Conservation (phyloP, 1,284 basidiomycete species). For the Coriolopsis trogii region DNA sequence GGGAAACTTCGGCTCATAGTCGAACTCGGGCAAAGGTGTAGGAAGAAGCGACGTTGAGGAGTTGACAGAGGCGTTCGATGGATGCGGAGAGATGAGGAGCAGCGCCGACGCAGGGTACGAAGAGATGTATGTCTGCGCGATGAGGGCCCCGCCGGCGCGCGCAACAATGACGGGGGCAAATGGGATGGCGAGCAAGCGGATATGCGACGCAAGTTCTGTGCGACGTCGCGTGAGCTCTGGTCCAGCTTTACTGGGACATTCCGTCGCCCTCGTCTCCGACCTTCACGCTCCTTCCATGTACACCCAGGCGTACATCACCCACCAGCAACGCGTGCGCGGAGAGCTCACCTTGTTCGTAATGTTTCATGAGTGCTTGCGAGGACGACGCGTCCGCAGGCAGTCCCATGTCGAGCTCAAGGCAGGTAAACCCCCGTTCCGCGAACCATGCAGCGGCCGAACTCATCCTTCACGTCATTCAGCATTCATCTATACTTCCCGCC, state of each 20-base stretch:
- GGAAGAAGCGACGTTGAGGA: slow-evolving; percentile 37
- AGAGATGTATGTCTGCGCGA: slow-evolving; percentile 69
- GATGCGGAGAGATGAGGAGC: slow-evolving; percentile 60
- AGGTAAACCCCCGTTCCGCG: slow-evolving; percentile 61
- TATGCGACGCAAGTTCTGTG: slow-evolving; percentile 43
- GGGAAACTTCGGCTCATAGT: slow-evolving; percentile 67
- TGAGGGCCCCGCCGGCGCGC: slow-evolving; percentile 50
- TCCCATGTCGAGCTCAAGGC: slow-evolving; percentile 55
- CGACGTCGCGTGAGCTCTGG: neutral
- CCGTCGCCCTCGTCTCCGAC: no score
- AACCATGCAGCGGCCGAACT: slow-evolving; percentile 48
- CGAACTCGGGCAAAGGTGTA: slow-evolving; percentile 49
- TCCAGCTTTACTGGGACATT: neutral
- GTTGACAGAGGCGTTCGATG: slow-evolving; percentile 40
- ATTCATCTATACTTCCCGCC: neutral
- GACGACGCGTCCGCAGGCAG: slow-evolving; percentile 29
- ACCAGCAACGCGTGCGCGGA: neutral
- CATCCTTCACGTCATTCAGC: slow-evolving; percentile 34
- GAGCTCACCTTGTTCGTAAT: slow-evolving; percentile 24
- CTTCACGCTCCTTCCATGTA: no score
- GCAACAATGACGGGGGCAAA: slow-evolving; percentile 70
- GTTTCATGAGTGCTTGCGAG: slow-evolving; percentile 34
- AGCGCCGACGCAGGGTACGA: slow-evolving; percentile 64
- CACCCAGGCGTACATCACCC: no score
- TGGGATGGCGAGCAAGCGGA: slow-evolving; percentile 51